Evolutionary conservation across 2,329 filamentous ascomycete species (phyloP).

Genomic region (Ceratocystis eucalypticola): DNA sequence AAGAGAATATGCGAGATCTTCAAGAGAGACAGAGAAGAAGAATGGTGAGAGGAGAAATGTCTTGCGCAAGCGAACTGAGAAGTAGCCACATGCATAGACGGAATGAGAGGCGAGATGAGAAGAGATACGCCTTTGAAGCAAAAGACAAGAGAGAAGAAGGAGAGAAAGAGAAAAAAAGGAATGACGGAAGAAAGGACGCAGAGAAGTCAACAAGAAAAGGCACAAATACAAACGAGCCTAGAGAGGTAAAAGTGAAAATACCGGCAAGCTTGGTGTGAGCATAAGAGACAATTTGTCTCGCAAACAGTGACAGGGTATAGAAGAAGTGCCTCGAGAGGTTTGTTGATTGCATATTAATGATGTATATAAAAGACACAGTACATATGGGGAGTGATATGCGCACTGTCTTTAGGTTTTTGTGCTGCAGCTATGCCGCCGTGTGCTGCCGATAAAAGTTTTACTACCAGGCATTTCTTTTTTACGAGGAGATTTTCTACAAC

Average conservation of each 20-base stretch:
- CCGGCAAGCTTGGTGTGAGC: neutral
- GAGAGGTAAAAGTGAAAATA: neutral
- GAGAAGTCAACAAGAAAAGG: neutral
- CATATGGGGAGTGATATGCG: neutral
- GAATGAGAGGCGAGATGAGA: conserved; percentile 1
- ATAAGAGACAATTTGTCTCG: neutral
- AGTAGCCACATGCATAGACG: conserved; percentile 2
- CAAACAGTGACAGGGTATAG: neutral
- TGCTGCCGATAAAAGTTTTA: too few relatives aligned
- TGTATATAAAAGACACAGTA: neutral
- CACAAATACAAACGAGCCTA: neutral
- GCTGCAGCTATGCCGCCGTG: neutral
- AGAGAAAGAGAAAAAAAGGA: neutral
- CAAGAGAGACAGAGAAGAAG: neutral
- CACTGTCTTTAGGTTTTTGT: neutral
- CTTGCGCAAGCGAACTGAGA: conserved; percentile 1
- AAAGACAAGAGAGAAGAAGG: conserved; percentile 1
- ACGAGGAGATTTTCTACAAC: too few relatives aligned
- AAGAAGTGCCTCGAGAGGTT: neutral
- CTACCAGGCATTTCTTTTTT: too few relatives aligned
- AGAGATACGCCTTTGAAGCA: neutral
- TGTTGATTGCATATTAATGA: neutral
- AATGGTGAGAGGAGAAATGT: neutral
- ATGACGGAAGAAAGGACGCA: neutral
- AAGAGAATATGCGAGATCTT: neutral